A percentile compares a stretch with the other conserved stretches of the same genome.
Conservation (phyloP, 2,329 filamentous ascomycete genomes). For the Drechslerella dactyloides region DNA sequence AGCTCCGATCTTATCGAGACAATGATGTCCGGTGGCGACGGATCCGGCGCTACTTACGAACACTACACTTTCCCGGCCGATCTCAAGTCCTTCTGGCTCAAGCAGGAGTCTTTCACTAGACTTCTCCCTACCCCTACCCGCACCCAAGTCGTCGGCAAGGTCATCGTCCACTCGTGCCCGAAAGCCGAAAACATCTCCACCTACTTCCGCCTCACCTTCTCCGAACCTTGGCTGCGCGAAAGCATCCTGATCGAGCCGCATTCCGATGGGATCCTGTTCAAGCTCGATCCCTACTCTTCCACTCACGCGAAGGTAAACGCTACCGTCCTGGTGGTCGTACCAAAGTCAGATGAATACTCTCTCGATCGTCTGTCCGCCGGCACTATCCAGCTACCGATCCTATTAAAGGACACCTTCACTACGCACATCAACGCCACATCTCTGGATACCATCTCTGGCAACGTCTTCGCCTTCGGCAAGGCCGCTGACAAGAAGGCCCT, state of each 20-base stretch:
- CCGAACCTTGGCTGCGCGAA: constrained; percentile 13
- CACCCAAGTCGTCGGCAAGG: constrained; percentile 29
- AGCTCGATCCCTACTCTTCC: constrained; percentile 28
- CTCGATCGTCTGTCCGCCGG: constrained; percentile 18
- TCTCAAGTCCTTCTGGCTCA: constrained; percentile 32
- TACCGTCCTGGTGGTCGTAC: constrained; percentile 33
- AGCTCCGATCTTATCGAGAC: constrained; percentile 3
- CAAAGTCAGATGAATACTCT: constrained; percentile 17
- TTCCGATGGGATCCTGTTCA: constrained; percentile 34
- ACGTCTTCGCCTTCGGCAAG: constrained; percentile 23
- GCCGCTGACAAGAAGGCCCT: constrained; percentile 20
- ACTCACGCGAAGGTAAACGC: constrained; percentile 29
- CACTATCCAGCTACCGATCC: constrained; percentile 31
- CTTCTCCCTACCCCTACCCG: constrained; percentile 6
- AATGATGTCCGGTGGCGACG: background rate
- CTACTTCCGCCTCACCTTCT: constrained; percentile 36
- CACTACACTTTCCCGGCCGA: constrained; percentile 29
- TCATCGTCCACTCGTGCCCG: constrained; percentile 33
- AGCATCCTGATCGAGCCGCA: constrained; percentile 13
- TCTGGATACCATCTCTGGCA: constrained; percentile 32
- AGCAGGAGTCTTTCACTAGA: constrained; percentile 37
- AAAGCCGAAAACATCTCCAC: constrained; percentile 43
- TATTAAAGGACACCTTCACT: constrained; percentile 38
- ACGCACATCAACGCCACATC: constrained; percentile 16
- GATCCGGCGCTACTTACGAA: constrained; percentile 8